Evolutionary conservation across 1,284 basidiomycete species (phyloP).

Genomic region (Papiliotrema laurentii): DNA sequence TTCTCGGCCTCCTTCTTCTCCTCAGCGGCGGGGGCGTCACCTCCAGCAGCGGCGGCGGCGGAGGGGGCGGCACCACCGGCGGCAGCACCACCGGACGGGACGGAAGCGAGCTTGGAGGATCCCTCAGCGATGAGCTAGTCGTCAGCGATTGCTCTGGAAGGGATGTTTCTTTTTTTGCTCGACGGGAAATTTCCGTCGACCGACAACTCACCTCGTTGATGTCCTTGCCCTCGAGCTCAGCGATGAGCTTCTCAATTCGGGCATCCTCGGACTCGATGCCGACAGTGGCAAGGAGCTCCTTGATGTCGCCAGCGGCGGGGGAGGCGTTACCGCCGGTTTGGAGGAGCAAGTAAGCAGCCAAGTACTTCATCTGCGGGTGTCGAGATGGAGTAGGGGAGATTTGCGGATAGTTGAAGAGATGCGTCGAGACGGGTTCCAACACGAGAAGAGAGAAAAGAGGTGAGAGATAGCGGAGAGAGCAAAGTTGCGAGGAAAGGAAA

Average conservation of each 20-base stretch:
- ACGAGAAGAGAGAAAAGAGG: background rate
- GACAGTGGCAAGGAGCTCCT: constrained; percentile 78
- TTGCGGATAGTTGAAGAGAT: no score
- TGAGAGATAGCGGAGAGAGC: background rate
- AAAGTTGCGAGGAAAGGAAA: background rate
- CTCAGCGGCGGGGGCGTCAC: constrained; percentile 63
- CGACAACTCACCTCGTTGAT: constrained; percentile 62
- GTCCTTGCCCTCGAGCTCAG: constrained; percentile 91
- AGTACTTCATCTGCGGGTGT: constrained; percentile 74
- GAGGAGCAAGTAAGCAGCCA: constrained; percentile 98
- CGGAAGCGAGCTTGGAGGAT: constrained; percentile 87
- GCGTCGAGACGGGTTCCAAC: background rate
- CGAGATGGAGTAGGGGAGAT: background rate
- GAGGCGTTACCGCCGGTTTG: constrained; percentile 86
- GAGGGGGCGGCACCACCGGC: constrained; percentile 42
- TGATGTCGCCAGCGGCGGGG: constrained; percentile 86
- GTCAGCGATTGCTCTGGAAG: background rate
- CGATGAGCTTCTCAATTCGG: constrained; percentile 78
- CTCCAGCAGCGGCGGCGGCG: constrained; percentile 57
- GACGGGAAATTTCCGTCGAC: background rate
- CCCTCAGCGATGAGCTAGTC: constrained; percentile 87
- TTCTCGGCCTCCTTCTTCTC: constrained; percentile 58
- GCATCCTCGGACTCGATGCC: constrained; percentile 85
- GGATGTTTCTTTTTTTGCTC: background rate
- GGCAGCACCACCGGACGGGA: constrained; percentile 52